phyloP scores from a whole-genome alignment of 73 alveolate species.

The Symbiodinium pilosum region DNA sequence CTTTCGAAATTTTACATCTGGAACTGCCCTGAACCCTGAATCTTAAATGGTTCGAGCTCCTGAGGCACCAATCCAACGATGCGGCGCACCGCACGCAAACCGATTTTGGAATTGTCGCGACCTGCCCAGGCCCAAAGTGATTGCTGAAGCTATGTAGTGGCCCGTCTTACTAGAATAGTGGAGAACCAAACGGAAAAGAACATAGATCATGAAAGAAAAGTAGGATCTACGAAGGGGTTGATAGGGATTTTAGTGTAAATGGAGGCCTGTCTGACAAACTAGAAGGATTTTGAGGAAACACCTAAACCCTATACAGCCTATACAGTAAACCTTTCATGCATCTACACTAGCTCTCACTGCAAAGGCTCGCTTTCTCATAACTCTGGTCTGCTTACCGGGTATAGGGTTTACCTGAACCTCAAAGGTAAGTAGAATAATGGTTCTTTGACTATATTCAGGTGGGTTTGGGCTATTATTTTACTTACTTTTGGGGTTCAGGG shows the following conservation, averaged over 20 bases:
- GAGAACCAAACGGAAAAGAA: neutral
- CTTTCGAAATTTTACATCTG: too few species aligned
- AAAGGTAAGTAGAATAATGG: neutral
- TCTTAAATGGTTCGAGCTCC: neutral
- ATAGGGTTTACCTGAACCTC: neutral
- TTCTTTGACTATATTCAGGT: too few species aligned
- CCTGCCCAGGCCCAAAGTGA: neutral
- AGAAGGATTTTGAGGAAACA: too few species aligned
- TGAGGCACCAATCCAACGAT: slow-evolving; percentile 82
- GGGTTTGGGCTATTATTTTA: too few species aligned
- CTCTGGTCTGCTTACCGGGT: too few species aligned
- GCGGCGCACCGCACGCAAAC: slow-evolving; percentile 56
- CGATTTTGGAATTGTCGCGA: slow-evolving; percentile 40
- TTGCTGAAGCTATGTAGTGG: neutral
- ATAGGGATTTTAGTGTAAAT: too few species aligned
- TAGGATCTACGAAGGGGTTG: neutral
- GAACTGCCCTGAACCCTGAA: neutral
- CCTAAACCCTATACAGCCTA: too few species aligned
- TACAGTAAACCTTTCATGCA: too few species aligned
- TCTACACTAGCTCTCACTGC: too few species aligned
- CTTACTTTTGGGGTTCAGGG: too few species aligned
- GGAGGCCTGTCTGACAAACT: too few species aligned
- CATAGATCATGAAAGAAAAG: neutral
- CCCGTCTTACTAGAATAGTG: neutral
- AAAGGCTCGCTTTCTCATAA: too few species aligned